These are phyloP conservation scores for Beauveria australis DNA, from an alignment of 2,329 filamentous ascomycete genomes.

Conservation along the genomic window DNA sequence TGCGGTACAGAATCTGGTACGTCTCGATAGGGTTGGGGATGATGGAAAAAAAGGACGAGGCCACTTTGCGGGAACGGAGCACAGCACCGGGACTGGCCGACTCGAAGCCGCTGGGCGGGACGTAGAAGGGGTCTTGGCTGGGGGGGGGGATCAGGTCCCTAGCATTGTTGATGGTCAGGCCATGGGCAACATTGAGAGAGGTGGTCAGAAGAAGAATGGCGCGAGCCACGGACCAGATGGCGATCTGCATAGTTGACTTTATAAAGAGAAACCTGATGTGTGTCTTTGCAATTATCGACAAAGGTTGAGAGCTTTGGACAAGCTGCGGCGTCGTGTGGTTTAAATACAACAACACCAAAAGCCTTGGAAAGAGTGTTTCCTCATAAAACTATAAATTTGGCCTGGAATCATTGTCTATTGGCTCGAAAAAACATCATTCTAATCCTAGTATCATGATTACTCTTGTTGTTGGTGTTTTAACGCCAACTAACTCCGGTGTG, in stretches of 20 bases:
- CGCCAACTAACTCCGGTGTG: no score
- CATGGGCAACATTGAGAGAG: neutral
- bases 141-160: neutral
- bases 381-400: no score
- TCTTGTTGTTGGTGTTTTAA: no score
- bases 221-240: neutral
- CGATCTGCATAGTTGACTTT: neutral
- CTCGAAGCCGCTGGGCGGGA: conserved; percentile 6
- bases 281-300: no score
- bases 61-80: neutral
- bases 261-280: no score
- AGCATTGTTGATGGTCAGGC: neutral
- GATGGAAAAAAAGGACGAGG: neutral
- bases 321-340: no score
- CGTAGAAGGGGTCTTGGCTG: conserved; percentile 4
- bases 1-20: conserved; percentile 7
- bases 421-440: no score
- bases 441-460: no score
- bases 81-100: neutral
- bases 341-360: no score
- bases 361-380: no score
- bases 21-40: neutral
- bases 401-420: no score
- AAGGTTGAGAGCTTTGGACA: no score
- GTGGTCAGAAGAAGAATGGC: neutral